A percentile compares a stretch with the other conserved stretches of the same genome.
phyloP scores from a whole-genome alignment of 2,329 filamentous ascomycete genomes.

The Alternaria arbusti region DNA sequence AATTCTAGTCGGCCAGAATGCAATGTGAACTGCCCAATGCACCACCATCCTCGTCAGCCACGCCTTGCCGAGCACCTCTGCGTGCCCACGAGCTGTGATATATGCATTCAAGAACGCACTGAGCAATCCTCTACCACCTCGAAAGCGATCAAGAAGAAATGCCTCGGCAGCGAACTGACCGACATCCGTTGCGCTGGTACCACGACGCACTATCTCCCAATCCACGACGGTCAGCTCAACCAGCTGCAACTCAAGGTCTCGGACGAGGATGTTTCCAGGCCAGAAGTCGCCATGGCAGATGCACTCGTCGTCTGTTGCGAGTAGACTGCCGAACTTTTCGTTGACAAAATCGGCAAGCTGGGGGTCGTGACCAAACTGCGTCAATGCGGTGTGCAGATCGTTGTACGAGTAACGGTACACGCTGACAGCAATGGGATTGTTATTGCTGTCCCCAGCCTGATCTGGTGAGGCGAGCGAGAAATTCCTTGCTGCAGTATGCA shows the following conservation, averaged over 20 bases:
- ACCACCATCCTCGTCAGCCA: constrained; percentile 39
- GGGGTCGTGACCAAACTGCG: constrained; percentile 28
- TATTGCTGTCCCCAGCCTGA: constrained; percentile 6
- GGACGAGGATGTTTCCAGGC: constrained; percentile 47
- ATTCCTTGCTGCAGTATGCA: constrained; percentile 28
- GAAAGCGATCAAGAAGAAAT: constrained; percentile 45
- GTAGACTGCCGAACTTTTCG: constrained; percentile 33
- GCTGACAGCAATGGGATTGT: constrained; percentile 35
- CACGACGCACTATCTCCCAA: constrained; percentile 46
- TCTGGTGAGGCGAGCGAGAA: constrained; percentile 16
- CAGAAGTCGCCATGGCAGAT: constrained; percentile 51
- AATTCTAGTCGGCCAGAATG: constrained; percentile 44
- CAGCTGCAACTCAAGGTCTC: neutral
- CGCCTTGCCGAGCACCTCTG: constrained; percentile 12
- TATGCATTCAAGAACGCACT: constrained; percentile 39
- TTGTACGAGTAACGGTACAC: constrained; percentile 42
- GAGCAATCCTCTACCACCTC: constrained; percentile 36
- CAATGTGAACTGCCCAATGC: constrained; percentile 46
- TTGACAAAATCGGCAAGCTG: constrained; percentile 34
- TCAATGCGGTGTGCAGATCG: constrained; percentile 31
- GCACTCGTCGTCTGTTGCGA: constrained; percentile 40
- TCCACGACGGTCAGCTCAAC: constrained; percentile 42
- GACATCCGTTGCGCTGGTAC: constrained; percentile 45
- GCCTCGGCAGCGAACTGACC: constrained; percentile 49
- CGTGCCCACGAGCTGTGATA: constrained; percentile 3